A percentile compares a stretch with the other conserved stretches of the same genome.
phyloP scores from a whole-genome alignment of 225 moss, liverwort and hornwort species.

The Asterella californica region DNA sequence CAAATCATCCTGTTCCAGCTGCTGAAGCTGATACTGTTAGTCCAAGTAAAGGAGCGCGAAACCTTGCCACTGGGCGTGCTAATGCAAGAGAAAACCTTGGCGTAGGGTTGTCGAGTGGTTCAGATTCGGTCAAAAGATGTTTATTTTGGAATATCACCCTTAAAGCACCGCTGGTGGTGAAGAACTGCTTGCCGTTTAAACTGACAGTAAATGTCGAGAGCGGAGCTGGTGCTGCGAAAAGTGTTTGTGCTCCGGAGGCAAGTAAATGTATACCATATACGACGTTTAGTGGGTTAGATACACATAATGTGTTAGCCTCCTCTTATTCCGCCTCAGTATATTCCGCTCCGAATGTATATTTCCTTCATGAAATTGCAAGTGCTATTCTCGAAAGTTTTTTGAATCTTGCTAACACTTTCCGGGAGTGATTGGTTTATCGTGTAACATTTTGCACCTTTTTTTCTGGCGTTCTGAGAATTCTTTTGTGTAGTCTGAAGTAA shows the following conservation, averaged over 20 bases:
- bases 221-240: slow-evolving; percentile 55
- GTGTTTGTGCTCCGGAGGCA: slow-evolving; percentile 70
- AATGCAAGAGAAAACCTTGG: slow-evolving; percentile 15
- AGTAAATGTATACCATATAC: slow-evolving; percentile 9
- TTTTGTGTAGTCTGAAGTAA: neutral
- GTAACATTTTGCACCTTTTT: neutral
- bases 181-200: slow-evolving; percentile 74
- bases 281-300: neutral
- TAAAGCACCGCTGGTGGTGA: slow-evolving; percentile 83
- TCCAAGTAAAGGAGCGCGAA: slow-evolving; percentile 29
- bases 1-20: slow-evolving; percentile 57
- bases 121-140: slow-evolving; percentile 51
- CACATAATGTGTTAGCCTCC: neutral
- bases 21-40: slow-evolving; percentile 42
- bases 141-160: slow-evolving; percentile 71
- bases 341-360: too few relatives aligned
- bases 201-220: slow-evolving; percentile 61
- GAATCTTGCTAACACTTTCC: neutral
- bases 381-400: neutral
- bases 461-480: too few relatives aligned
- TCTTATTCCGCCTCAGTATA: too few relatives aligned
- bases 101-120: slow-evolving; percentile 20
- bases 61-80: slow-evolving; percentile 23
- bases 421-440: neutral
- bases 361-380: neutral